Conservation (phyloP, 257 asterid species). For the Plectranthus barbatus region DNA sequence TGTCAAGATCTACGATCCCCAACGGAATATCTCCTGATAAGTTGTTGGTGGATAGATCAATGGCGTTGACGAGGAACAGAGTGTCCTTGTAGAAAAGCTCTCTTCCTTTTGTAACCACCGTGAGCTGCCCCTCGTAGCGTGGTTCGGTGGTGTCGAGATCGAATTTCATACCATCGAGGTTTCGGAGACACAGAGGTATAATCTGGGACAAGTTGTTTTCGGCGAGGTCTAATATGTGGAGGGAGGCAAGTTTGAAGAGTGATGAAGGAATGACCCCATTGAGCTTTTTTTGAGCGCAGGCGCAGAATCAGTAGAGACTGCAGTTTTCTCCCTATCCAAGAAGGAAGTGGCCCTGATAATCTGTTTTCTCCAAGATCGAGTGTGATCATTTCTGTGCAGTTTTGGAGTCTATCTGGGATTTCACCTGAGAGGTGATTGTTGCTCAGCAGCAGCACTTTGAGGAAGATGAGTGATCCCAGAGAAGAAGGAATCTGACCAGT, state of each 20-base stretch:
- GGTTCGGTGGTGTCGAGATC: background rate
- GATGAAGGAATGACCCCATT: background rate
- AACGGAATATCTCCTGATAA: background rate
- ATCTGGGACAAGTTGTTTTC: conserved; percentile 13
- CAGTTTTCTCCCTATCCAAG: background rate
- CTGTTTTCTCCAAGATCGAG: conserved; percentile 29
- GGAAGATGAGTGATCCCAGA: background rate
- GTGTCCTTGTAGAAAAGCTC: background rate
- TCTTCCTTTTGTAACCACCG: background rate
- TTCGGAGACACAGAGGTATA: background rate
- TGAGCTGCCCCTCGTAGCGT: background rate
- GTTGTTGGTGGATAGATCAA: background rate
- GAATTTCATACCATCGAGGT: background rate
- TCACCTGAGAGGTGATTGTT: conserved; percentile 6
- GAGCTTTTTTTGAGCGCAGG: background rate
- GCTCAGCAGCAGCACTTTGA: background rate
- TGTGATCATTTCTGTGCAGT: background rate
- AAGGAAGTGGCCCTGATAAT: conserved; percentile 12
- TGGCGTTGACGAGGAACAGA: background rate
- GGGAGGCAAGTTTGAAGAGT: conserved; percentile 7
- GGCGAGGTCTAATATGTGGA: conserved; percentile 23
- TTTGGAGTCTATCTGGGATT: conserved; percentile 6
- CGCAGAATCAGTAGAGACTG: background rate
- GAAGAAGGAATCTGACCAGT: background rate
- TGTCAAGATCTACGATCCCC: background rate